Conservation (phyloP, 176 grass and related monocot genomes). For the Phoenix roebelenii region DNA sequence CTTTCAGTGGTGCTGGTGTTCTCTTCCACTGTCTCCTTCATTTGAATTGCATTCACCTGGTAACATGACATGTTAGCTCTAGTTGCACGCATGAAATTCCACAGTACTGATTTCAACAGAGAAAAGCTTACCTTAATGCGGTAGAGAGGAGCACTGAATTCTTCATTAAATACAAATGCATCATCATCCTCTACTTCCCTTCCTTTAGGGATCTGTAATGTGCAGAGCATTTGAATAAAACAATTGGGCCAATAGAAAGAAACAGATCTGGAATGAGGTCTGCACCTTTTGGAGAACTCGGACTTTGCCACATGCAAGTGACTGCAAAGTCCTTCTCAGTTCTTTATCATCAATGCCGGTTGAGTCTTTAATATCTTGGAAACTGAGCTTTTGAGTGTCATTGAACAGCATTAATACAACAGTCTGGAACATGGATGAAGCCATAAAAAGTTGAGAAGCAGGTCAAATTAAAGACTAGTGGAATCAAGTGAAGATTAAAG, state of each 20-base stretch:
- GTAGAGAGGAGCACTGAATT: slow-evolving; percentile 88
- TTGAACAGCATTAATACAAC: slow-evolving; percentile 98
- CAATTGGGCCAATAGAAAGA: slow-evolving; percentile 4
- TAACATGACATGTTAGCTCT: slow-evolving; percentile 22
- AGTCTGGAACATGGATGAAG: slow-evolving; percentile 32
- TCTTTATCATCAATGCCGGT: slow-evolving; percentile 98
- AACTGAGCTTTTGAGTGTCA: slow-evolving; percentile 84
- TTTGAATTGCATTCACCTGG: slow-evolving; percentile 99
- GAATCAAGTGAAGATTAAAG: slow-evolving; percentile 7
- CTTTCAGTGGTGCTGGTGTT: slow-evolving; percentile 97
- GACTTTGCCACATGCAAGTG: slow-evolving; percentile 97
- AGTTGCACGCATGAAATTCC: slow-evolving; percentile 9
- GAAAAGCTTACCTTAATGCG: slow-evolving; percentile 74
- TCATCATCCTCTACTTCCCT: slow-evolving; percentile 90
- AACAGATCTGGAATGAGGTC: slow-evolving; percentile 13
- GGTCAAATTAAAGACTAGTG: not conserved
- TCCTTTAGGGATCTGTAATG: slow-evolving; percentile 88
- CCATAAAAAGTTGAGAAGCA: slow-evolving; percentile 2
- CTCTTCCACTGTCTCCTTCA: slow-evolving; percentile 99
- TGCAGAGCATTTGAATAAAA: slow-evolving; percentile 19
- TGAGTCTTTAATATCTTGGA: slow-evolving; percentile 84
- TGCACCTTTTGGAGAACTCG: slow-evolving; percentile 92
- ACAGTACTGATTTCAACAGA: not conserved
- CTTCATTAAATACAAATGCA: slow-evolving; percentile 86
- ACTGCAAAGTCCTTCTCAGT: slow-evolving; percentile 94